Conservation (phyloP, 495 filamentous ascomycete genomes). For the Venustampulla echinocandica region DNA sequence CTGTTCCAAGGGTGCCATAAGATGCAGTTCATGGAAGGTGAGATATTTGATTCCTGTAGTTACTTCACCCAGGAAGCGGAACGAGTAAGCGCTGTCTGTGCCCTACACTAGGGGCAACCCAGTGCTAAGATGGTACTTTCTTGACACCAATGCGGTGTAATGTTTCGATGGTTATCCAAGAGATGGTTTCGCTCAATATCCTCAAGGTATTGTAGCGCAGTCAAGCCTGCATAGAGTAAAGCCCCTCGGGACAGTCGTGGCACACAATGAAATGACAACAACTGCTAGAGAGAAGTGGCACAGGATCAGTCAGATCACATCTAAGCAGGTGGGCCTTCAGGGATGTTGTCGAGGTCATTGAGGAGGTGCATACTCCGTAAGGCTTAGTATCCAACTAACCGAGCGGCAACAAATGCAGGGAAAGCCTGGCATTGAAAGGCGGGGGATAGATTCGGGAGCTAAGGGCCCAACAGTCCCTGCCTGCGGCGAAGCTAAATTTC, state of each 20-base stretch:
- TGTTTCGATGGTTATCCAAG: background rate
- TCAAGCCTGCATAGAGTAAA: constrained; percentile 8
- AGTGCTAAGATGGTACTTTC: constrained; percentile 7
- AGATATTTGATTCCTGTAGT: constrained; percentile 11
- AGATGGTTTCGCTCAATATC: constrained; percentile 4
- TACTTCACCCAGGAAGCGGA: constrained; percentile 4
- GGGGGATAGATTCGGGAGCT: too few species aligned
- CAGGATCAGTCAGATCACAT: too few species aligned
- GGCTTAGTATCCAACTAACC: too few species aligned
- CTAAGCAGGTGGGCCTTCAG: too few species aligned
- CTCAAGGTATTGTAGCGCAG: constrained; percentile 4
- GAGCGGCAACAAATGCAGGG: too few species aligned
- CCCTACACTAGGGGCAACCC: background rate
- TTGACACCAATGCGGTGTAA: constrained; percentile 15
- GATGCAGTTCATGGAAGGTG: constrained; percentile 3
- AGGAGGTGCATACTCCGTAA: too few species aligned
- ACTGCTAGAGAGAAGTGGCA: too few species aligned
- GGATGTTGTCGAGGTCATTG: too few species aligned
- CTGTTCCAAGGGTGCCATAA: background rate
- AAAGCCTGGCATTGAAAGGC: too few species aligned
- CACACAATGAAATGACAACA: constrained; percentile 16
- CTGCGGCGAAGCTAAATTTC: too few species aligned
- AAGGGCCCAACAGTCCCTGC: too few species aligned
- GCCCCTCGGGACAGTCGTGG: constrained; percentile 8
- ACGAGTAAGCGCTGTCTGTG: background rate